These are phyloP conservation scores for Zymoseptoria brevis DNA, from an alignment of 2,329 filamentous ascomycete genomes.

Conservation along the genomic window DNA sequence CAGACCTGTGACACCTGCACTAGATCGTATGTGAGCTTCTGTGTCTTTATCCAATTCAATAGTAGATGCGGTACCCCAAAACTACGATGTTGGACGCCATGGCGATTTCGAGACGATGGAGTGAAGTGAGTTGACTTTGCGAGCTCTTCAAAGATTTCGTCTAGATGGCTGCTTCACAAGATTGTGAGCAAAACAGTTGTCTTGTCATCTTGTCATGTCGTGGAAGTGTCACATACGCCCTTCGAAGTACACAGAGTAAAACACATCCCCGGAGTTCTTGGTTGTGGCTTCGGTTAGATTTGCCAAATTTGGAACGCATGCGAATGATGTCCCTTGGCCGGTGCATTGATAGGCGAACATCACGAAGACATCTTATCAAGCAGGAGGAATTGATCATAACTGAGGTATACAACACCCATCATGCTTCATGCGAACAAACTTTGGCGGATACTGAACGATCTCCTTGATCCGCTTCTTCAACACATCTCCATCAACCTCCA, in stretches of 20 bases:
- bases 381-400: no score
- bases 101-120: neutral
- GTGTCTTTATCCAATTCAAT: neutral
- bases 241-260: neutral
- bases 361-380: no score
- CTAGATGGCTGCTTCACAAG: no score
- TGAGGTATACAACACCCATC: neutral
- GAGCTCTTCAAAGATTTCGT: no score
- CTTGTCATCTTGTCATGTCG: no score
- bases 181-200: no score
- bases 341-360: no score
- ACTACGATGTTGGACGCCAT: conserved; percentile 37
- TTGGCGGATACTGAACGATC: conserved; percentile 26
- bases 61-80: conserved; percentile 36
- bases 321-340: no score
- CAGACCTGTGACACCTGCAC: conserved; percentile 56
- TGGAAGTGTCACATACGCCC: neutral
- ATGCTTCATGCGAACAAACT: conserved; percentile 1
- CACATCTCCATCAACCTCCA: conserved; percentile 31
- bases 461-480: conserved; percentile 34
- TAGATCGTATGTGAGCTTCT: conserved; percentile 7
- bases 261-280: no score
- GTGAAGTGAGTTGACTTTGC: no score
- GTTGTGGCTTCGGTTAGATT: neutral
- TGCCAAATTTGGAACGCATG: neutral